Base-by-base conservation (phyloP, 352 stramenopile genomes). In the Thalassiosira gravida region DNA sequence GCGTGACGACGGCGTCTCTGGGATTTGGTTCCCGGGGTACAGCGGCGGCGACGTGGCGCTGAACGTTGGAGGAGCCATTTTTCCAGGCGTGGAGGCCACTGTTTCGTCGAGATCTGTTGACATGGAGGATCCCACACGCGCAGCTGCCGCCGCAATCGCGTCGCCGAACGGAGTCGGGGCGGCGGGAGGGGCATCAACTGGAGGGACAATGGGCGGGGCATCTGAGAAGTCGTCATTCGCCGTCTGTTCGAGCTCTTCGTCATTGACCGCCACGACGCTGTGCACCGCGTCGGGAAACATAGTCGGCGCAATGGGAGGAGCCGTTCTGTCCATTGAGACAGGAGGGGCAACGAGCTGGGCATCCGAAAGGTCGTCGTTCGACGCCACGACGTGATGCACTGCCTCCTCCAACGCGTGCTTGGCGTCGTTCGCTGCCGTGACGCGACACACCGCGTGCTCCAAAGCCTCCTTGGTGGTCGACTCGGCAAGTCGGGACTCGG, bases 1-100 rank as follows among this genome's bases (percentile, higher is more conserved):
- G 1, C 44, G 27, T 1, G 71, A 80, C 7, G 71, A 80, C 16
- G 61, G 39, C 16, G 24, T 35, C 22, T 13, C 39, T 16, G 58
- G 58, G 13, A 67, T n/a, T n/a, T n/a, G n/a, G 44, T 29, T 57
- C n/a, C 49, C 29, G 30, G 59, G 63, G 47, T 71, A 71, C 25
- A 35, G 24, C 8, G 30, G 39, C 22, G 44, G 63, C n/a, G 46
- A 42, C 3, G 35, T 61, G 25, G 63, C 29, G 58, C 56, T 37
- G n/a, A 50, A 27, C 14, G 35, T 29, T 25, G 57, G 24, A 0
- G 57, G 55, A n/a, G n/a, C n/a, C n/a, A n/a, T n/a, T n/a, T n/a
- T n/a, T n/a, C n/a, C n/a, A n/a, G n/a, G n/a, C n/a, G n/a, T n/a
- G n/a, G n/a, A n/a, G n/a, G n/a, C n/a, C n/a, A n/a, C n/a, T n/a